Evolutionary conservation across 2,329 filamentous ascomycete species (phyloP), one percentile per base, ranked within the genome.

Genomic region (Colletotrichum sp.): DNA sequence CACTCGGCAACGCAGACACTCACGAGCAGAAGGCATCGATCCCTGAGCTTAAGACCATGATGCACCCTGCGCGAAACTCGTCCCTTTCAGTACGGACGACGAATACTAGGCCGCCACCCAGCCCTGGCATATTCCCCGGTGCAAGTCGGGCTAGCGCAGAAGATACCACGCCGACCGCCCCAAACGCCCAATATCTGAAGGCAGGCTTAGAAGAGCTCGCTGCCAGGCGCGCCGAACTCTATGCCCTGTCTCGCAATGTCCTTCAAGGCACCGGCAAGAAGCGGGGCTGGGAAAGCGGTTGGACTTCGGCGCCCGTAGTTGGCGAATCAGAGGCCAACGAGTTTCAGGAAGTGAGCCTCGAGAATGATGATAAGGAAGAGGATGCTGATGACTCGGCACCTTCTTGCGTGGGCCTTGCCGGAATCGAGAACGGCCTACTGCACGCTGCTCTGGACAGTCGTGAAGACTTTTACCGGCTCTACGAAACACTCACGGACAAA

Each of bases 401-500:
- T 30, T 24, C 81, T 18, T 69, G 78, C 15, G 32, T 60, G 8
- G 44, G 78, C 0, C 69, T 36, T 21, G 65, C 75, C 13, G 92
- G 92, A 5, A 85, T 94, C 59, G 86, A 89, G 10, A 89, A 90
- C 65, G 87, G 89, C 34, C 86, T 92, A 2, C 86, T 96, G 4
- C 89, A 88, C 28, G 89, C 90, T 3, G 93, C 93, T 0, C 85
- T 95, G 3, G 89, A 90, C 76, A 92, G 90, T 36, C 86, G 88
- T 71, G 90, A 91, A 18, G 90, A 92, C 65, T 96, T 94, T 79
- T 93, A 93, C 77, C 87, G 88, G 8, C 86, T 93, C 1, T 95
- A 93, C 80, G 92, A 96, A 81, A 92, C 92, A 12, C 88, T 98
- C n/a, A 98, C 95, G 9, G 94, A 97, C 79, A 93, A 95, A 77